Evolutionary conservation across 345 rosid species (phyloP).

Genomic region (Psidium guajava): DNA sequence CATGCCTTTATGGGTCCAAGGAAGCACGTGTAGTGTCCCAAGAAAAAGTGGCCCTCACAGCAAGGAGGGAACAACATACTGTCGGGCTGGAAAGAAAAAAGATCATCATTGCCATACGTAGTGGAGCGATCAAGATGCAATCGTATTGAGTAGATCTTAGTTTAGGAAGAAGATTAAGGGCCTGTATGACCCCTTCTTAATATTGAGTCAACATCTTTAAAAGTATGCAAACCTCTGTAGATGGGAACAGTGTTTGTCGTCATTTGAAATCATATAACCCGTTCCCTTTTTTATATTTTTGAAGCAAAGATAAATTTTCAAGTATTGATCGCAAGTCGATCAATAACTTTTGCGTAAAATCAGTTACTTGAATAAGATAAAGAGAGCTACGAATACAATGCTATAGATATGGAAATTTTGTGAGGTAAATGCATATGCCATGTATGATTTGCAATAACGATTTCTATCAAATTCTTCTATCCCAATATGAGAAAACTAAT

Average conservation of each 20-base stretch:
- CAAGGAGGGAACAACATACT: not conserved
- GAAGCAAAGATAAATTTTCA: not conserved
- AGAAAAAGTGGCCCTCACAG: not conserved
- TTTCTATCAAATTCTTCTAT: not conserved
- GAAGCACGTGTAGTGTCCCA: not conserved
- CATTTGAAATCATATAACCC: not conserved
- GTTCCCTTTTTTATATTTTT: not conserved
- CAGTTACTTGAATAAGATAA: not conserved
- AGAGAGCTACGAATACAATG: not conserved
- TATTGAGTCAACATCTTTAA: not conserved
- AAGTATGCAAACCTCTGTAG: not conserved
- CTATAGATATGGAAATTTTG: not conserved
- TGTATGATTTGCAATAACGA: not conserved
- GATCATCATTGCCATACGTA: not conserved
- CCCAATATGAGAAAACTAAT: not conserved
- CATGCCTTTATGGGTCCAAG: not conserved
- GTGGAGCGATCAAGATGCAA: not conserved
- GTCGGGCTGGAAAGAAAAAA: not conserved
- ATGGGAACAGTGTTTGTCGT: not conserved
- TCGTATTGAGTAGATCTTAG: not conserved
- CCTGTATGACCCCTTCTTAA: not conserved
- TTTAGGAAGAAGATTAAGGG: not conserved
- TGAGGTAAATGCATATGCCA: not conserved
- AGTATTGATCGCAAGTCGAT: not conserved
- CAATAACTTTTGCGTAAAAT: not conserved